phyloP scores from a whole-genome alignment of 1,139 yeast genomes.

The Lodderomyces oxycetoniae region DNA sequence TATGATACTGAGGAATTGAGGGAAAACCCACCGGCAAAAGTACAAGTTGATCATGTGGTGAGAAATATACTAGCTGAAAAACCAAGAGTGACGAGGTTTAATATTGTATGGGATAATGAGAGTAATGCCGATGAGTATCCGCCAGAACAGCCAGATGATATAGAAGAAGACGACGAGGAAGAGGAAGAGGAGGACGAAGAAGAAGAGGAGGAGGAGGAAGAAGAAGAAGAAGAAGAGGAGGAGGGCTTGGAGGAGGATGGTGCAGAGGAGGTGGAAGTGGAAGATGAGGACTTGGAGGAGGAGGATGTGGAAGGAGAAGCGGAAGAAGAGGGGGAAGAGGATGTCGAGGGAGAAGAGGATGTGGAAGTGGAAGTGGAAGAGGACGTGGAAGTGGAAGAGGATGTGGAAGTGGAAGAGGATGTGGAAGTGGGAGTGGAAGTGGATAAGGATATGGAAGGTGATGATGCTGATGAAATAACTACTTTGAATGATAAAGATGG shows the following conservation, averaged over 20 bases:
- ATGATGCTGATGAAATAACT: too few species aligned
- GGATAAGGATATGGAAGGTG: background rate
- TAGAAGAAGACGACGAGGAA: slow-evolving; percentile 51
- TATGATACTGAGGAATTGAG: slow-evolving; percentile 89
- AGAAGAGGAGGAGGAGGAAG: slow-evolving; percentile 52
- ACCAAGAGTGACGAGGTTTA: slow-evolving; percentile 94
- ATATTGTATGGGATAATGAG: slow-evolving; percentile 87
- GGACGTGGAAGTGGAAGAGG: background rate
- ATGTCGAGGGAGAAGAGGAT: slow-evolving; percentile 34
- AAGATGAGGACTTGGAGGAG: slow-evolving; percentile 28
- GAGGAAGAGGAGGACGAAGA: slow-evolving; percentile 57
- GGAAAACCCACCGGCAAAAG: slow-evolving; percentile 91
- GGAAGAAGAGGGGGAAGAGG: slow-evolving; percentile 47
- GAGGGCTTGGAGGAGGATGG: slow-evolving; percentile 40
- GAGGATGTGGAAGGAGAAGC: slow-evolving; percentile 44
- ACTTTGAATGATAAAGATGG: slow-evolving; percentile 3
- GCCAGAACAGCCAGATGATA: slow-evolving; percentile 45
- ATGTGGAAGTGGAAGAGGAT: slow-evolving; percentile 37
- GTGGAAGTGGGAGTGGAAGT: slow-evolving; percentile 22
- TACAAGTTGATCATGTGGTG: slow-evolving; percentile 90
- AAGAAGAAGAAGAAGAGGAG: slow-evolving; percentile 42
- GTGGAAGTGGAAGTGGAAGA: slow-evolving; percentile 44
- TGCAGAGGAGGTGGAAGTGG: slow-evolving; percentile 32
- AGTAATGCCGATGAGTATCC: slow-evolving; percentile 69
- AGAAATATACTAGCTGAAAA: slow-evolving; percentile 94